phyloP scores from a whole-genome alignment of 2,329 filamentous ascomycete species.

The Lachnellula arida region DNA sequence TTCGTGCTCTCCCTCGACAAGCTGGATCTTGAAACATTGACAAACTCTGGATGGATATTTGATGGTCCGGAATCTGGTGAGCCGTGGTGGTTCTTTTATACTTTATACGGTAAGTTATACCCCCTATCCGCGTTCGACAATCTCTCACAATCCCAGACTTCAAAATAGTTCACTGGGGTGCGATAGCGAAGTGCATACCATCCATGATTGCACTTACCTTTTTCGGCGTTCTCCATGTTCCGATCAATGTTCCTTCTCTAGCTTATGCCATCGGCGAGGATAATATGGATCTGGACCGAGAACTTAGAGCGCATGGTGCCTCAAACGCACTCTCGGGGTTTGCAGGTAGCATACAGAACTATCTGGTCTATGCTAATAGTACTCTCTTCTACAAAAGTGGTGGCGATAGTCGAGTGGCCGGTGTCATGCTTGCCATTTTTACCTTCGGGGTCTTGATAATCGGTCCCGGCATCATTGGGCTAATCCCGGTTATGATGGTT shows the following conservation, averaged over 20 bases:
- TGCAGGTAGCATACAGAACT: slow-evolving; percentile 89
- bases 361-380: slow-evolving; percentile 95
- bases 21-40: slow-evolving; percentile 62
- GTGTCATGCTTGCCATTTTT: slow-evolving; percentile 73
- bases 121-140: slow-evolving; percentile 13
- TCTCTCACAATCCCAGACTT: slow-evolving; percentile 54
- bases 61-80: slow-evolving; percentile 76
- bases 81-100: slow-evolving; percentile 98
- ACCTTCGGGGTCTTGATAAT: slow-evolving; percentile 80
- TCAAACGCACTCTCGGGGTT: slow-evolving; percentile 89
- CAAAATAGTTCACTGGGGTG: slow-evolving; percentile 73
- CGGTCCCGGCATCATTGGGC: slow-evolving; percentile 85
- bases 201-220: slow-evolving; percentile 97
- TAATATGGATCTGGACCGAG: slow-evolving; percentile 83
- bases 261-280: slow-evolving; percentile 90
- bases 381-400: slow-evolving; percentile 95
- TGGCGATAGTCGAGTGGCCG: slow-evolving; percentile 80
- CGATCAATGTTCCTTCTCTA: slow-evolving; percentile 93
- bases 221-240: slow-evolving; percentile 94
- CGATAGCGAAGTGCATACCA: slow-evolving; percentile 77
- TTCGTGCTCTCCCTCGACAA: slow-evolving; percentile 65
- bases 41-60: slow-evolving; percentile 84
- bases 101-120: slow-evolving; percentile 70
- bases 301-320: slow-evolving; percentile 86
- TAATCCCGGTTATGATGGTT: slow-evolving; percentile 94